These are phyloP conservation scores for Carnegiea gigantea DNA, from an alignment of 179 eudicot genomes.

Conservation along the genomic window DNA sequence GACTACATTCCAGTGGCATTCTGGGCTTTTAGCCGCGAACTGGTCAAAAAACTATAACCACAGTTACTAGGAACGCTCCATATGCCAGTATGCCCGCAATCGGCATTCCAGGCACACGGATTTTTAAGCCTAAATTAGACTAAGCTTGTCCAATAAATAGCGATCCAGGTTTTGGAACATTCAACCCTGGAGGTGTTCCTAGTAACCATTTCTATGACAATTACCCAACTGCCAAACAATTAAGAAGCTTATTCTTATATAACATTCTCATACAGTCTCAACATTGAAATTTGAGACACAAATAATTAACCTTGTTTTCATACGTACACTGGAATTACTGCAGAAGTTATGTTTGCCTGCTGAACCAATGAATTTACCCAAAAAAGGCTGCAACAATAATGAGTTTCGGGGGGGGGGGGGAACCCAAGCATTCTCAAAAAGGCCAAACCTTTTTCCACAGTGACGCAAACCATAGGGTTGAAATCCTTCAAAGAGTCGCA, in stretches of 20 bases:
- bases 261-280: background rate
- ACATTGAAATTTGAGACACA: background rate
- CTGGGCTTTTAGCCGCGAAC: no score
- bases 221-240: background rate
- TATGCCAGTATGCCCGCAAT: no score
- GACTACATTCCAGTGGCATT: background rate
- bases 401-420: background rate
- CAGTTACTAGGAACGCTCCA: no score
- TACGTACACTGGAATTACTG: background rate
- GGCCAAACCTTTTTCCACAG: conserved; percentile 67
- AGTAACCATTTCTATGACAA: no score
- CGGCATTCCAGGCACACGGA: no score
- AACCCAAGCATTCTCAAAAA: background rate
- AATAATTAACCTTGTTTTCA: background rate
- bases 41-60: no score
- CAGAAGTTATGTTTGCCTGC: background rate
- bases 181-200: no score
- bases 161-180: no score
- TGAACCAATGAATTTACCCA: background rate
- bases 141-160: no score
- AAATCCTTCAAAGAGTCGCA: conserved; percentile 87
- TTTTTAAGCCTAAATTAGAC: no score
- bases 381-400: background rate
- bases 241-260: background rate
- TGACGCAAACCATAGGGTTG: conserved; percentile 96